Percentiles rank a stretch among this genome's conserved stretches.
Conservation (phyloP, 768 basidiomycete genomes). For the Leucosporidium scottii region DNA sequence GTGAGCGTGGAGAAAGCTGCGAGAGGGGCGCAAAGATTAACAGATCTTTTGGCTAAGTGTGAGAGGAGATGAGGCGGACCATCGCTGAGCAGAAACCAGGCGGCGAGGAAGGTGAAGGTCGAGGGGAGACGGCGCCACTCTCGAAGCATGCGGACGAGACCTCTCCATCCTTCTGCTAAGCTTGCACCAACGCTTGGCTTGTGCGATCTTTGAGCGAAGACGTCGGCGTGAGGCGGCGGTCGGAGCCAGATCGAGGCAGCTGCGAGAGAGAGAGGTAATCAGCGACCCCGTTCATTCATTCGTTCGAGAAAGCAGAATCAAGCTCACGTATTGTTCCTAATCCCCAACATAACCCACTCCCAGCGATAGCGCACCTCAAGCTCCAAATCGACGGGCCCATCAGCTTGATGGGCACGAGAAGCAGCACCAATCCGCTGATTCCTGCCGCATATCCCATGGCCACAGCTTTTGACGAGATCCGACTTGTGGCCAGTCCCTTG, state of each 20-base stretch:
- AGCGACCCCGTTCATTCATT: neutral
- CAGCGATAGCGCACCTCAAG: slow-evolving; percentile 71
- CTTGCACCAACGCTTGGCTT: slow-evolving; percentile 42
- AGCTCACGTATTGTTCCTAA: slow-evolving; percentile 68
- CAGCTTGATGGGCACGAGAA: slow-evolving; percentile 67
- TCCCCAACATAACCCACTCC: slow-evolving; percentile 85
- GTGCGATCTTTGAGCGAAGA: neutral
- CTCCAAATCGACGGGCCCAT: slow-evolving; percentile 70
- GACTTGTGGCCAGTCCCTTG: slow-evolving; percentile 6
- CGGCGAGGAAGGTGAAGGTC: slow-evolving; percentile 81
- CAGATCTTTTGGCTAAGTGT: neutral
- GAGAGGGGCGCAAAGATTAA: neutral
- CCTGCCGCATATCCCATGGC: slow-evolving; percentile 49
- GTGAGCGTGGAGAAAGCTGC: slow-evolving; percentile 86
- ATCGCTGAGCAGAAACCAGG: slow-evolving; percentile 92
- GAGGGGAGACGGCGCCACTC: slow-evolving; percentile 69
- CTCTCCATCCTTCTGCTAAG: slow-evolving; percentile 63
- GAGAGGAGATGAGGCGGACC: slow-evolving; percentile 48
- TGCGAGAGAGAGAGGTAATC: neutral
- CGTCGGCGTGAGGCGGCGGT: neutral
- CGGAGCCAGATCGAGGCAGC: slow-evolving; percentile 23
- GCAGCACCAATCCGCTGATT: slow-evolving; percentile 63
- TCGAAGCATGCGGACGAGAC: slow-evolving; percentile 65
- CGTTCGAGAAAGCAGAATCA: slow-evolving; percentile 55
- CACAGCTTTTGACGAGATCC: slow-evolving; percentile 39